A percentile compares a stretch with the other conserved stretches of the same genome.
Evolutionary conservation across 495 filamentous ascomycete species (phyloP).

Genomic region (Penicillium diatomitis): DNA sequence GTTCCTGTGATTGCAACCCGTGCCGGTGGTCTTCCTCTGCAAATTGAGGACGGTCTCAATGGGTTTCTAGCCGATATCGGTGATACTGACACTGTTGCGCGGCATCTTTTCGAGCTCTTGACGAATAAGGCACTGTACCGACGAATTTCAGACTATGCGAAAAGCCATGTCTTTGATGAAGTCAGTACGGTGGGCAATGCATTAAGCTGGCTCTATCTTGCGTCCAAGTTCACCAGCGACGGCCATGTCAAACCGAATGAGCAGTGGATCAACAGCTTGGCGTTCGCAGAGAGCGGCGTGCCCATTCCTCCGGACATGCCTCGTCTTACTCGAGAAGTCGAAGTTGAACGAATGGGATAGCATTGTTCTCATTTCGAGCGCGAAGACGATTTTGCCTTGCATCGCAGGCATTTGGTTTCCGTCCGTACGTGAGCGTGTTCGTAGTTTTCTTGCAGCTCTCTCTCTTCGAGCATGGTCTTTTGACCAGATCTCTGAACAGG

Average conservation of each 20-base stretch:
- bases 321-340: conserved; percentile 39
- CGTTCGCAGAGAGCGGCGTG: conserved; percentile 54
- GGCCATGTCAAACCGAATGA: conserved; percentile 40
- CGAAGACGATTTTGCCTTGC: neutral
- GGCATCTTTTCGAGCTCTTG: conserved; percentile 60
- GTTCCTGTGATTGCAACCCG: conserved; percentile 71
- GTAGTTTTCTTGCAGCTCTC: too few relatives aligned
- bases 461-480: too few relatives aligned
- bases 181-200: conserved; percentile 77
- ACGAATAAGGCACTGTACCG: conserved; percentile 54
- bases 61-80: conserved; percentile 70
- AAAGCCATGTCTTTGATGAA: conserved; percentile 64
- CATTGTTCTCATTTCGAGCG: neutral
- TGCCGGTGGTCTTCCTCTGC: conserved; percentile 75
- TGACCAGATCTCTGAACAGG: too few relatives aligned
- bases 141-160: conserved; percentile 59
- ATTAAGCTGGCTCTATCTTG: conserved; percentile 68
- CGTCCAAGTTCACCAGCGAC: conserved; percentile 48
- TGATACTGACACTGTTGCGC: conserved; percentile 64
- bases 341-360: conserved; percentile 26
- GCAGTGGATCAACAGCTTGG: conserved; percentile 73
- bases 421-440: too few relatives aligned
- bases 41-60: conserved; percentile 63
- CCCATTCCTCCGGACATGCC: neutral
- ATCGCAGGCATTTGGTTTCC: too few relatives aligned